A percentile compares a stretch with the other conserved stretches of the same genome.
These are phyloP conservation scores for Penicillium expansum DNA, from an alignment of 2,329 filamentous ascomycete genomes.

Conservation along the genomic window DNA sequence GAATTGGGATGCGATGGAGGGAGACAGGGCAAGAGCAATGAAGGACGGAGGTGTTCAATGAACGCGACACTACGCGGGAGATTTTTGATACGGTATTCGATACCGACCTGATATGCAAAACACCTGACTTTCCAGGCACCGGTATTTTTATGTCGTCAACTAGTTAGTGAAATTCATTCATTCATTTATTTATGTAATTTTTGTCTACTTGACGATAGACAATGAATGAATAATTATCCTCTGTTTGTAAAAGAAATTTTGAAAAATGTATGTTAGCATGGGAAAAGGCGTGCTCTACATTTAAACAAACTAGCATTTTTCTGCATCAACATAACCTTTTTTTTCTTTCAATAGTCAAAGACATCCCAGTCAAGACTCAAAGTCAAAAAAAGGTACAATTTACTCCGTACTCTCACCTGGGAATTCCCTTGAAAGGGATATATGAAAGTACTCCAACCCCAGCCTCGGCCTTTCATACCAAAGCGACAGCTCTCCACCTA, in stretches of 20 bases:
- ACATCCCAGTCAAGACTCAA: neutral
- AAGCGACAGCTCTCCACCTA: conserved; percentile 17
- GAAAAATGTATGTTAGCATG: neutral
- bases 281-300: neutral
- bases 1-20: conserved; percentile 17
- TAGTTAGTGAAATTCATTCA: neutral
- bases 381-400: neutral
- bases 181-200: too few relatives aligned
- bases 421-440: neutral
- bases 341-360: neutral
- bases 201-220: too few relatives aligned
- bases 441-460: neutral
- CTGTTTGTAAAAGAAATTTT: neutral
- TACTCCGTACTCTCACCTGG: neutral
- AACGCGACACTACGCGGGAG: conserved; percentile 35
- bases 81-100: conserved; percentile 30
- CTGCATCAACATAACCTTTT: neutral
- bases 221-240: too few relatives aligned
- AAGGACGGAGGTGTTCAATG: neutral
- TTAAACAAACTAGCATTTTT: neutral
- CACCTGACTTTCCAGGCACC: conserved; percentile 24
- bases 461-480: neutral
- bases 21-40: neutral
- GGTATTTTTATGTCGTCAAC: neutral
- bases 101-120: conserved; percentile 15